phyloP scores from a whole-genome alignment of 495 filamentous ascomycete genomes.

The Xylaria curta region DNA sequence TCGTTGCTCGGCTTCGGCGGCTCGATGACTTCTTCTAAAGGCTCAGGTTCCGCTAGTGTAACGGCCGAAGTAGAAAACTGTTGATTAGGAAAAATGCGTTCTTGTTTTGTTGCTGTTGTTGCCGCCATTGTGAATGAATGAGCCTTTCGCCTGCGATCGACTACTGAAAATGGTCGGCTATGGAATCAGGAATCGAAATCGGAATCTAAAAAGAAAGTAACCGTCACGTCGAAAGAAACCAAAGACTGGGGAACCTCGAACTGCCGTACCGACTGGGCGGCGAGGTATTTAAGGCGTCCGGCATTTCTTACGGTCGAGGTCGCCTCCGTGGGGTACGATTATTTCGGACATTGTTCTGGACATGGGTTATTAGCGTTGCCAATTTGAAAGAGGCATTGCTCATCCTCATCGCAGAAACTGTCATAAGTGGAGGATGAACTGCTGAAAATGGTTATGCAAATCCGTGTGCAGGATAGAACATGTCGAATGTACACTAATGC shows the following conservation, averaged over 20 bases:
- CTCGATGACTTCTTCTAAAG: constrained; percentile 22
- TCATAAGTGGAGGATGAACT: constrained; percentile 23
- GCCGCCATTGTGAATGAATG: constrained; percentile 25
- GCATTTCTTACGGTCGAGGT: constrained; percentile 3
- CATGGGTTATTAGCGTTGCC: constrained; percentile 26
- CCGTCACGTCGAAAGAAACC: constrained; percentile 20
- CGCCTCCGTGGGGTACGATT: constrained; percentile 16
- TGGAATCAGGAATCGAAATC: constrained; percentile 19
- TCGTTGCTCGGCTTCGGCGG: constrained; percentile 22
- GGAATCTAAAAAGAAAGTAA: constrained; percentile 26
- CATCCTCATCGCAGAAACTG: constrained; percentile 20
- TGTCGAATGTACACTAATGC: not conserved
- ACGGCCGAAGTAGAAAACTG: constrained; percentile 22
- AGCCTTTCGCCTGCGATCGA: constrained; percentile 28
- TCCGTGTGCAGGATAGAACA: not conserved
- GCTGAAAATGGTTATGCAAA: constrained; percentile 15
- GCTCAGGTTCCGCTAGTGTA: constrained; percentile 17
- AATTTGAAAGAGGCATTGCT: constrained; percentile 27
- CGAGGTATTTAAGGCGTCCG: constrained; percentile 25
- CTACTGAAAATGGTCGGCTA: constrained; percentile 20
- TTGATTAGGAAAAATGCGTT: constrained; percentile 20
- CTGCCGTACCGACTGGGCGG: constrained; percentile 4
- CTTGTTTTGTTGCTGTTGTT: constrained; percentile 11
- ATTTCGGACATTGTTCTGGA: constrained; percentile 11
- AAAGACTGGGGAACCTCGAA: constrained; percentile 2